Conservation (phyloP, 441 rosid species). For the Syzygium syzygioides region DNA sequence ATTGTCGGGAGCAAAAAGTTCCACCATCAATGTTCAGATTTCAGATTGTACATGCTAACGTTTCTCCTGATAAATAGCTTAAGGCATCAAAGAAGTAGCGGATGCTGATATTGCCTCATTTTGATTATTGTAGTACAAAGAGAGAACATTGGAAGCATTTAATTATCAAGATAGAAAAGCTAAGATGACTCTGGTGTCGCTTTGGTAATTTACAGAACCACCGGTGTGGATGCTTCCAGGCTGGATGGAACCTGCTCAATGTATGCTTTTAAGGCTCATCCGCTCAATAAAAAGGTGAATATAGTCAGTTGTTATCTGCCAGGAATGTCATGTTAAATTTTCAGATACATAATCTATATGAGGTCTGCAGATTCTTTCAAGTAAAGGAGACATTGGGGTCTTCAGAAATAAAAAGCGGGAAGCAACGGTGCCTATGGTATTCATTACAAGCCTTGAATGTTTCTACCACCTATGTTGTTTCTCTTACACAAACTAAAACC, state of each 20-base stretch:
- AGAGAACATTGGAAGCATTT: neutral
- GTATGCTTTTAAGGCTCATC: slow-evolving; percentile 63
- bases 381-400: slow-evolving; percentile 82
- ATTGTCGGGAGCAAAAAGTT: neutral
- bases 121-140: neutral
- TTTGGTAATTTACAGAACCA: slow-evolving; percentile 35
- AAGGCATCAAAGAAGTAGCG: neutral
- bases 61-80: neutral
- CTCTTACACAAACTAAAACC: neutral
- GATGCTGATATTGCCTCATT: neutral
- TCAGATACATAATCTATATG: slow-evolving; percentile 2
- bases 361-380: slow-evolving; percentile 62
- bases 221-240: slow-evolving; percentile 27
- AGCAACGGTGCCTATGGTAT: slow-evolving; percentile 78
- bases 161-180: neutral
- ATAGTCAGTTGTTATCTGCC: slow-evolving; percentile 8
- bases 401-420: slow-evolving; percentile 71
- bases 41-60: neutral
- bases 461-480: neutral
- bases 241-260: slow-evolving; percentile 27
- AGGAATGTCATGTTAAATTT: neutral
- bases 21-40: neutral
- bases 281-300: slow-evolving; percentile 71
- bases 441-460: neutral
- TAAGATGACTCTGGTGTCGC: slow-evolving; percentile 1